phyloP scores from a whole-genome alignment of 805 yeast genomes.

The Hanseniaspora clermontiae region DNA sequence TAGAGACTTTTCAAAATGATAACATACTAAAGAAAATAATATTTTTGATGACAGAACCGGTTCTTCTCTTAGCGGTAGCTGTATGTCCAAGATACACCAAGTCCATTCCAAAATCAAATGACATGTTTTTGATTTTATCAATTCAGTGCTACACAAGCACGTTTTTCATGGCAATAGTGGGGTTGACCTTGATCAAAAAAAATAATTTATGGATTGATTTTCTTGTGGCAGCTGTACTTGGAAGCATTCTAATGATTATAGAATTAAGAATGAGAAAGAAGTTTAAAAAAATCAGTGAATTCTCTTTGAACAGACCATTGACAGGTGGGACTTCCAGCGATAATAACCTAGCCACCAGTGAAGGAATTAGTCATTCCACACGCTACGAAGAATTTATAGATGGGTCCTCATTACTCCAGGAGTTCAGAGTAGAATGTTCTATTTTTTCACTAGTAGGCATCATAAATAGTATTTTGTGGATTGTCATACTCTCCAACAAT shows the following conservation, averaged over 20 bases:
- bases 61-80: constrained; percentile 26
- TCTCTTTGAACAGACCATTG: constrained; percentile 19
- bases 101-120: constrained; percentile 17
- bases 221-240: constrained; percentile 14
- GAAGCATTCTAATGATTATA: constrained; percentile 14
- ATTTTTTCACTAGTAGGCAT: constrained; percentile 20
- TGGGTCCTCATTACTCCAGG: not conserved
- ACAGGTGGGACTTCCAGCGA: constrained; percentile 4
- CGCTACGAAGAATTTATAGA: constrained; percentile 10
- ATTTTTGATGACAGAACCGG: constrained; percentile 27
- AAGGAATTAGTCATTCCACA: not conserved
- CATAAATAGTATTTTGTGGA: constrained; percentile 25
- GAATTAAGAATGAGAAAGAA: constrained; percentile 16
- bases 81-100: constrained; percentile 28
- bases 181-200: constrained; percentile 18
- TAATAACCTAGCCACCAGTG: constrained; percentile 15
- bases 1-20: constrained; percentile 22
- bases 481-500: constrained; percentile 26
- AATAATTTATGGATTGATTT: constrained; percentile 14
- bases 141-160: constrained; percentile 28
- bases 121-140: constrained; percentile 20
- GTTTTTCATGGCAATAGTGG: constrained; percentile 17
- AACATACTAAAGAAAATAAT: constrained; percentile 21
- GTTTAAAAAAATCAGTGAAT: constrained; percentile 17
- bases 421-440: constrained; percentile 14